Evolutionary conservation across 2,329 filamentous ascomycete genomes (phyloP).

Genomic region (Exophiala sp.): DNA sequence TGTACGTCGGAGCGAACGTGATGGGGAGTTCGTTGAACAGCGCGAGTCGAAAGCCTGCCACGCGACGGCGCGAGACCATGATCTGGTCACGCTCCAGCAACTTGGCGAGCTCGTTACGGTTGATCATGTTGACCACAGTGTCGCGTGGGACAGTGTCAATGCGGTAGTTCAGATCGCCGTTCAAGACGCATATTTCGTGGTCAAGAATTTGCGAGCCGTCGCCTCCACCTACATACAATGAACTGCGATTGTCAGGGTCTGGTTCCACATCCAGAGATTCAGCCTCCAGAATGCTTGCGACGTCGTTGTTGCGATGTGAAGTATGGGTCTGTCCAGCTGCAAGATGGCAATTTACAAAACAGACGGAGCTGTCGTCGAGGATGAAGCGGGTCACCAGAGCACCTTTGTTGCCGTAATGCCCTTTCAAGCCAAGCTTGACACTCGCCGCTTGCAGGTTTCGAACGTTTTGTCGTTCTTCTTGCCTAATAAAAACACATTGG

Average conservation of each 20-base stretch:
- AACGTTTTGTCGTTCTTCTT: conserved; percentile 71
- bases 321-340: conserved; percentile 91
- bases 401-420: conserved; percentile 93
- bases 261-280: conserved; percentile 68
- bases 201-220: conserved; percentile 94
- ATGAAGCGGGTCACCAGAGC: conserved; percentile 88
- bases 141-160: conserved; percentile 97
- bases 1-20: conserved; percentile 92
- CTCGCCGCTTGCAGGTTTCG: conserved; percentile 74
- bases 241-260: conserved; percentile 64
- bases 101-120: conserved; percentile 74
- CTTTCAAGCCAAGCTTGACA: conserved; percentile 94
- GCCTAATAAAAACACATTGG: conserved; percentile 91
- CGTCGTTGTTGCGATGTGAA: conserved; percentile 85
- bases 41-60: conserved; percentile 82
- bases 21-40: conserved; percentile 90
- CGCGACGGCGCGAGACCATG: conserved; percentile 80
- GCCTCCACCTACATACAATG: conserved; percentile 84
- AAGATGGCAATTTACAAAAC: conserved; percentile 95
- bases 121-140: conserved; percentile 81
- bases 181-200: conserved; percentile 94
- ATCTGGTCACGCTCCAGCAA: conserved; percentile 92
- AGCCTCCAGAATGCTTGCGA: conserved; percentile 82
- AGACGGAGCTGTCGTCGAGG: conserved; percentile 88
- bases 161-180: conserved; percentile 95